phyloP scores from a whole-genome alignment of 352 stramenopile species.

The Phytophthora capsici region DNA sequence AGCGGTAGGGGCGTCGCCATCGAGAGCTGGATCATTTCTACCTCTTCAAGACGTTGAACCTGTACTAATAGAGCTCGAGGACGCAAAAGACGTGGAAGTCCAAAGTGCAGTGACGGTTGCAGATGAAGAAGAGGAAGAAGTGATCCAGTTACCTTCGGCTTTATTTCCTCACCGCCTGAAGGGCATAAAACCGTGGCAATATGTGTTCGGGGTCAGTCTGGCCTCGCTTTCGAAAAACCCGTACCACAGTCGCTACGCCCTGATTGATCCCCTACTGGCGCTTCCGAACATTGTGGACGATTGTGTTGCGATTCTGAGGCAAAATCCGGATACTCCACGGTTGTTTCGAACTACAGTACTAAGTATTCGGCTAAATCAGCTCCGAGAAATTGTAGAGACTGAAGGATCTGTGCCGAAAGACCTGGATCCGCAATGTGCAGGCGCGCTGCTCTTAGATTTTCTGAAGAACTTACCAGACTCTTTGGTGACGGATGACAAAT shows the following conservation, averaged over 20 bases:
- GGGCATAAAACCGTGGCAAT: slow-evolving; percentile 84
- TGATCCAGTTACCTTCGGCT: slow-evolving; percentile 57
- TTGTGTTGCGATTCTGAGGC: slow-evolving; percentile 72
- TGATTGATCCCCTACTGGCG: slow-evolving; percentile 77
- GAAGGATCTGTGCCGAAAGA: slow-evolving; percentile 66
- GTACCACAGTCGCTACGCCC: slow-evolving; percentile 79
- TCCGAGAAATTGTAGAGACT: slow-evolving; percentile 79
- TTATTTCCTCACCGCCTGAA: slow-evolving; percentile 77
- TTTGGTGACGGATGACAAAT: slow-evolving; percentile 79
- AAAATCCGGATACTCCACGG: slow-evolving; percentile 66
- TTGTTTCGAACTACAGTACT: slow-evolving; percentile 84
- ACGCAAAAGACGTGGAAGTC: slow-evolving; percentile 21
- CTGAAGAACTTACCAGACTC: slow-evolving; percentile 80
- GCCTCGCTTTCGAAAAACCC: slow-evolving; percentile 80
- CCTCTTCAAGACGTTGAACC: slow-evolving; percentile 20
- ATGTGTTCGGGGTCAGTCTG: slow-evolving; percentile 80
- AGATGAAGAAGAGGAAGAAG: slow-evolving; percentile 36
- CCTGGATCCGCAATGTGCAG: slow-evolving; percentile 68
- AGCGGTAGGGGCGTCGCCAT: slow-evolving; percentile 33
- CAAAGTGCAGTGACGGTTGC: slow-evolving; percentile 11
- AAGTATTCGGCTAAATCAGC: slow-evolving; percentile 69
- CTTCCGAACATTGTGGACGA: slow-evolving; percentile 83
- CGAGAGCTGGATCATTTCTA: slow-evolving; percentile 35
- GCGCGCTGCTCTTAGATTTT: slow-evolving; percentile 79
- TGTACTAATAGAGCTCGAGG: slow-evolving; percentile 22